Evolutionary conservation across 176 grass and related monocot species (phyloP), one percentile per base, ranked within the genome.

Genomic region (Ampelocalamus luodianensis): DNA sequence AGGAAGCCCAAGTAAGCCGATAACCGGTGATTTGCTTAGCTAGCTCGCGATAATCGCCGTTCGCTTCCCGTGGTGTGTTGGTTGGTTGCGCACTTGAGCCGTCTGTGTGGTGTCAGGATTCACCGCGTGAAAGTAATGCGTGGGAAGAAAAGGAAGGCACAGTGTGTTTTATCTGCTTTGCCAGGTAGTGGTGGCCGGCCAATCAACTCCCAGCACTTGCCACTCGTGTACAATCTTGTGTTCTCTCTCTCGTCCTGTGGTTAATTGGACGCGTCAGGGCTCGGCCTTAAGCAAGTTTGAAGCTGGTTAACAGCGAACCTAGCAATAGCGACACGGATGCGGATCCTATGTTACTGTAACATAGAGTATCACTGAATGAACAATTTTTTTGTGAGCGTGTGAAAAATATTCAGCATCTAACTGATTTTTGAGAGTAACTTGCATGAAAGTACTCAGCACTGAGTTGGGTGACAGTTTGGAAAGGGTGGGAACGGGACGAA

Each of bases 81-180:
- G 49, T 0, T 26, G 1, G 11, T 1, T 11, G 58, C 18, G 24
- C 15, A 24, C 6, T 42, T 8, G 39, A 14, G 12, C 2, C 42
- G 12, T 48, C 8, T 14, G 45, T 40, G 62, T 45, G 88, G 62
- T 45, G 88, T 82, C 78, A 75, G 78, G 40, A 29, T 56, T 87
- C 58, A 87, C 85, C 85, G 85, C 85, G 85, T 81, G 68, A 68
- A 16, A 18, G 22, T 34, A n/a, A 58, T 58, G 54, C 54, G n/a
- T 60, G 63, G 29, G 16, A 67, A 8, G 61, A 4, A 36, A 17
- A 78, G 42, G 23, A 4, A 59, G 2, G 53, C 1, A 8, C 18
- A 29, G 48, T 29, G 62, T 17, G 51, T 29, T 59, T 85, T 85
- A 38, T 63, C 62, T 12, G 51, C 42, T 54, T 81, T 50, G 63